Conservation (phyloP, 148 eudicot species). For the Arctostaphylos glauca region DNA sequence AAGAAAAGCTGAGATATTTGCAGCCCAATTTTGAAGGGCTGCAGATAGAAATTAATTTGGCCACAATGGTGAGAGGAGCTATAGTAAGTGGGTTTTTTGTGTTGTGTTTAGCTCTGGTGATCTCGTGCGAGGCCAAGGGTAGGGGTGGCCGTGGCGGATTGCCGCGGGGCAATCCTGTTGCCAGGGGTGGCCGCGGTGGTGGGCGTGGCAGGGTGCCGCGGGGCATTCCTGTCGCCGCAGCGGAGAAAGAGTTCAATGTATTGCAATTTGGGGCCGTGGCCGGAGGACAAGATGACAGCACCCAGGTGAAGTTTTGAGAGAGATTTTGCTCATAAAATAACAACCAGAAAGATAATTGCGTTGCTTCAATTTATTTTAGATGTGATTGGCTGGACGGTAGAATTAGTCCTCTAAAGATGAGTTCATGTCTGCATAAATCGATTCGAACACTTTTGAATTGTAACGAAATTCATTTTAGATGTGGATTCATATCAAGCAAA, state of each 20-base stretch:
- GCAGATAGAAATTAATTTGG: background rate
- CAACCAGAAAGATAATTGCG: background rate
- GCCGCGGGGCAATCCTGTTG: background rate
- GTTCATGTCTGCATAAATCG: too few relatives aligned
- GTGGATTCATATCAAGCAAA: too few relatives aligned
- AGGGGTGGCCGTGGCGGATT: background rate
- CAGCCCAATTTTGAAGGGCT: conserved; percentile 6
- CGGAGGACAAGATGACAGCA: conserved; percentile 31
- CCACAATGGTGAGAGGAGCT: conserved; percentile 13
- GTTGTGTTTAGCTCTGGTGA: conserved; percentile 20
- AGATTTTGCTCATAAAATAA: background rate
- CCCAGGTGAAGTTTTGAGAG: conserved; percentile 4
- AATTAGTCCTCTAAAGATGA: too few relatives aligned
- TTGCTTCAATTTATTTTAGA: too few relatives aligned
- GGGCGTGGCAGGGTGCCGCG: background rate
- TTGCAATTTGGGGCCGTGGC: conserved; percentile 43
- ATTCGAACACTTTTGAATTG: too few relatives aligned
- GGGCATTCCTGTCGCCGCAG: background rate
- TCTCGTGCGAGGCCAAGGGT: conserved; percentile 16
- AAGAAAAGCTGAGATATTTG: background rate
- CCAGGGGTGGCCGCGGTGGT: background rate
- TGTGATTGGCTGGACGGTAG: too few relatives aligned
- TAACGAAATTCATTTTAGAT: too few relatives aligned
- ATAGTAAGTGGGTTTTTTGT: conserved; percentile 7
- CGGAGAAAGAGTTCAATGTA: conserved; percentile 43